Evolutionary conservation across 1,284 basidiomycete species (phyloP).

Genomic region (Crocinoboletus sp.): DNA sequence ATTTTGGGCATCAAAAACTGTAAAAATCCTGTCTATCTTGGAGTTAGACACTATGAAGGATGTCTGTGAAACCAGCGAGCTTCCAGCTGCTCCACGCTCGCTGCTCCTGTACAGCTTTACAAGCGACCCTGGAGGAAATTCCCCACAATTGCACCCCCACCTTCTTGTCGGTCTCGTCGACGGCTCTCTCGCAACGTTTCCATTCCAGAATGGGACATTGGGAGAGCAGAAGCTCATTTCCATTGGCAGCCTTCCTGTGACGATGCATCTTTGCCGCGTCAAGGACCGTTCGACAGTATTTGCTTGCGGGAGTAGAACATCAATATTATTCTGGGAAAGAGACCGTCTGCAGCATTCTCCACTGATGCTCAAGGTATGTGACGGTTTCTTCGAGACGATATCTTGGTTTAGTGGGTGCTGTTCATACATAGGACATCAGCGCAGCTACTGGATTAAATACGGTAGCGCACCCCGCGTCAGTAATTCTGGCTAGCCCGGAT

Average conservation of each 20-base stretch:
- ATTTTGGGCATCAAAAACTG: constrained; percentile 71
- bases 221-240: constrained; percentile 54
- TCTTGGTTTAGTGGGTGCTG: not conserved
- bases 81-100: constrained; percentile 64
- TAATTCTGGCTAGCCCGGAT: constrained; percentile 54
- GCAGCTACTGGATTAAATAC: constrained; percentile 53
- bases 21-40: constrained; percentile 55
- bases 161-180: constrained; percentile 79
- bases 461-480: constrained; percentile 42
- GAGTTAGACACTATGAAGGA: constrained; percentile 22
- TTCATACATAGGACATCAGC: constrained; percentile 49
- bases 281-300: constrained; percentile 53
- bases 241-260: constrained; percentile 68
- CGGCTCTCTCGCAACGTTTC: constrained; percentile 69
- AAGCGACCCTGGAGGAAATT: constrained; percentile 31
- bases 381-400: not conserved
- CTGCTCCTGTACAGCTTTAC: constrained; percentile 67
- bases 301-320: constrained; percentile 60
- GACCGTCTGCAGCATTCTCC: constrained; percentile 66
- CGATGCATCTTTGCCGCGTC: constrained; percentile 48
- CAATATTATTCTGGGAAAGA: constrained; percentile 63
- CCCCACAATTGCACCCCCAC: constrained; percentile 42
- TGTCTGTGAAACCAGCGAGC: constrained; percentile 40
- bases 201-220: constrained; percentile 41
- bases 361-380: constrained; percentile 65